Conservation (phyloP, 2,329 filamentous ascomycete genomes). For the Fusarium dlaminii region DNA sequence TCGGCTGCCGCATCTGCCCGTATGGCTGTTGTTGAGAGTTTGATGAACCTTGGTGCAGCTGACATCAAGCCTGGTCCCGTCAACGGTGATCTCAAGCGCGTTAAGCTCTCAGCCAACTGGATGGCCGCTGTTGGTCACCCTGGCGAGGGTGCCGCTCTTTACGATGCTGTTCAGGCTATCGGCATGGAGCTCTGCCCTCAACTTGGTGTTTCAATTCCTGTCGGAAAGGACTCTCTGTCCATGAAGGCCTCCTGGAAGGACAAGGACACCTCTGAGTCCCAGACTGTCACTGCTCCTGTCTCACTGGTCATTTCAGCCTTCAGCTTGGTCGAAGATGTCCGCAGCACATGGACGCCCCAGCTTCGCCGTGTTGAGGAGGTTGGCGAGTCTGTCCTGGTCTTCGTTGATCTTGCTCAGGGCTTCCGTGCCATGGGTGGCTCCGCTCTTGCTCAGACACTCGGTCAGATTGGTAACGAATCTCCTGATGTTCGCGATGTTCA, state of each 20-base stretch:
- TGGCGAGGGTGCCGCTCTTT: conserved; percentile 90
- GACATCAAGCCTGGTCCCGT: conserved; percentile 58
- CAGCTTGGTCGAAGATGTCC: conserved; percentile 81
- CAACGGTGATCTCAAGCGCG: conserved; percentile 74
- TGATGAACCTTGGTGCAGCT: conserved; percentile 91
- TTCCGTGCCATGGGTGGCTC: conserved; percentile 88
- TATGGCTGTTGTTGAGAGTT: conserved; percentile 94
- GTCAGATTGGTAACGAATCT: conserved; percentile 82
- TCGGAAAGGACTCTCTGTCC: conserved; percentile 97
- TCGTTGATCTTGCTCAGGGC: conserved; percentile 87
- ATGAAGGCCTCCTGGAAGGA: conserved; percentile 99
- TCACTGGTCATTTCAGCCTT: conserved; percentile 94
- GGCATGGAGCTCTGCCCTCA: conserved; percentile 91
- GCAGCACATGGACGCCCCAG: conserved; percentile 93
- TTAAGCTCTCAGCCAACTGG: conserved; percentile 96
- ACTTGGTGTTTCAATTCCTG: conserved; percentile 92
- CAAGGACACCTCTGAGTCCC: conserved; percentile 69
- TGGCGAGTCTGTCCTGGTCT: conserved; percentile 87
- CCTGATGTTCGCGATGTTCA: conserved; percentile 88
- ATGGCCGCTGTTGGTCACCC: conserved; percentile 97
- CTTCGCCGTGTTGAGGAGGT: conserved; percentile 85
- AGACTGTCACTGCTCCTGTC: conserved; percentile 91
- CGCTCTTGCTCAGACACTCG: conserved; percentile 88
- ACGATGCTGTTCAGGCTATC: conserved; percentile 92
- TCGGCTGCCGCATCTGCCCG: conserved; percentile 89